Evolutionary conservation across 805 yeast species (phyloP).

Genomic region (Monosporozyma servazzii): DNA sequence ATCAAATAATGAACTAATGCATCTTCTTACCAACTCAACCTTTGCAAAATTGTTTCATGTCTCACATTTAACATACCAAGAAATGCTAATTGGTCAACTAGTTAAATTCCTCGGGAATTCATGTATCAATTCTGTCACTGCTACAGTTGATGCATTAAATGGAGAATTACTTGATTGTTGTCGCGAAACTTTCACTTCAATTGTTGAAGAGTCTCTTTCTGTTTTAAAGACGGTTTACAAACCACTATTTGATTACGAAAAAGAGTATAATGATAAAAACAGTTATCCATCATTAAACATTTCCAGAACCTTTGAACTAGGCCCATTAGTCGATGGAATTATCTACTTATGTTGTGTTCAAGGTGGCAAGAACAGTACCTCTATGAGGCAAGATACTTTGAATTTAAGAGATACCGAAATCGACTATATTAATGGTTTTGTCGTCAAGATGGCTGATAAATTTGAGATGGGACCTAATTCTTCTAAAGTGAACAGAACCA

Average conservation of each 20-base stretch:
- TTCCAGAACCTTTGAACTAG: constrained; percentile 23
- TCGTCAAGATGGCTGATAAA: constrained; percentile 45
- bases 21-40: constrained; percentile 18
- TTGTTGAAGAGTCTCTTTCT: constrained; percentile 30
- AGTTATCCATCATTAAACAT: constrained; percentile 25
- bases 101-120: constrained; percentile 73
- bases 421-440: constrained; percentile 75
- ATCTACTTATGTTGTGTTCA: constrained; percentile 35
- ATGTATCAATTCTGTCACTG: constrained; percentile 77
- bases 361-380: constrained; percentile 47
- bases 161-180: constrained; percentile 59
- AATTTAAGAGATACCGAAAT: constrained; percentile 59
- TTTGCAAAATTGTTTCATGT: constrained; percentile 25
- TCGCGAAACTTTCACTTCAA: constrained; percentile 25
- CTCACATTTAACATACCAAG: constrained; percentile 34
- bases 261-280: constrained; percentile 10
- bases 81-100: constrained; percentile 50
- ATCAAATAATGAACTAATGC: constrained; percentile 21
- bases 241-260: constrained; percentile 24
- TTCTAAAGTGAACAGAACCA: constrained; percentile 27
- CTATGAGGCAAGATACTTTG: constrained; percentile 47
- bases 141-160: constrained; percentile 66
- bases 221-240: constrained; percentile 24
- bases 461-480: constrained; percentile 27
- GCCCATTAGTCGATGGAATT: constrained; percentile 30